Evolutionary conservation across 306 rosid genomes (phyloP).

Genomic region (Sesbania bispinosa): DNA sequence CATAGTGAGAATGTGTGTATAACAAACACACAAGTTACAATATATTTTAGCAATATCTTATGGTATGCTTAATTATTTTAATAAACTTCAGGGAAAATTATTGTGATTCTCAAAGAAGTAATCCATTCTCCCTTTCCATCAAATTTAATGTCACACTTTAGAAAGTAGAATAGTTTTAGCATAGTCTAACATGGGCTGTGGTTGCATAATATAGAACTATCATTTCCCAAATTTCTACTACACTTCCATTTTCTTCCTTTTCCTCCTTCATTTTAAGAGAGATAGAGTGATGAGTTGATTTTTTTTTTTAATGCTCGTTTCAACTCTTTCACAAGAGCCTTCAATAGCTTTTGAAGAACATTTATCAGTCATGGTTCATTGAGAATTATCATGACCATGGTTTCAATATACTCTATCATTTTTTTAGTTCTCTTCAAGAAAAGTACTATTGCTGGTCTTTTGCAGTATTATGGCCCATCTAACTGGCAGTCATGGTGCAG

Average conservation of each 20-base stretch:
- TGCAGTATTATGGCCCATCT: neutral
- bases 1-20: neutral
- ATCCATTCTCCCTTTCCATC: neutral
- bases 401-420: neutral
- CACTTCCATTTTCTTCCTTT: slow-evolving; percentile 8
- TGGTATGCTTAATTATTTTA: neutral
- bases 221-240: neutral
- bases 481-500: slow-evolving; percentile 48
- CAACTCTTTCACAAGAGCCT: no score
- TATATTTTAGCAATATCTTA: neutral
- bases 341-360: neutral
- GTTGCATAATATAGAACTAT: slow-evolving; percentile 6
- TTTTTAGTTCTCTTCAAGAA: neutral
- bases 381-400: neutral
- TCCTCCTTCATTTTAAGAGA: neutral
- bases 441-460: neutral
- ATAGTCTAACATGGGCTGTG: neutral
- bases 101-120: neutral
- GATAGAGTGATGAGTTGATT: neutral
- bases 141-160: neutral
- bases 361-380: neutral
- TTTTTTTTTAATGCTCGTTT: no score
- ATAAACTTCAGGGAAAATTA: neutral
- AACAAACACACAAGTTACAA: neutral
- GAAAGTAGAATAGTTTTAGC: neutral